Evolutionary conservation across 192 early-diverging fungal species (phyloP), one percentile per base, ranked within the genome.

Genomic region (Chytriomyces confervae): DNA sequence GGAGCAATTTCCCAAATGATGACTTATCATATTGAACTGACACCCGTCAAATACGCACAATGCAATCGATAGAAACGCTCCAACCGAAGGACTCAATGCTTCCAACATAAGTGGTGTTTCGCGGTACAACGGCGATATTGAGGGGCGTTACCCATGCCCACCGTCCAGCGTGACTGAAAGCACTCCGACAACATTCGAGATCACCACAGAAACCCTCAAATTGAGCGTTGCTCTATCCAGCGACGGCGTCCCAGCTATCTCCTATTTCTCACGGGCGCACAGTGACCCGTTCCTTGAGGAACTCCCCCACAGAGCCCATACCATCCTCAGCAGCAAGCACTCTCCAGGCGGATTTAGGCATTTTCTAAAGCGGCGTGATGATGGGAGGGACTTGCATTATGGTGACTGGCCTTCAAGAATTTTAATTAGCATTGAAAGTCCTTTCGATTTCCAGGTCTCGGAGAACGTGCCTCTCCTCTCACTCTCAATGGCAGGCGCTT

Each of bases 391-490:
- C 45, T 66, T 68, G 44, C 85, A 87, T 51, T 87, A 83, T 64
- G 89, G 62, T 72, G 18, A 27, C 18, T 65, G 11, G 11, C 11
- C 24, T 27, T 13, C 20, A 27, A 3, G 1, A 7, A 13, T 65
- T 16, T 65, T 13, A 16, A 13, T 65, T 2, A 16, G 11, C 1
- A 13, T 65, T 65, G 13, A 29, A 27, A 11, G 1, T 57, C 53
- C 53, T 57, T 13, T 0, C 20, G 53, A 13, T 57, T 10, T 29
- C 62, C 48, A 72, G 70, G 89, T 18, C 73, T 89, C 1, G 89
- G 89, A 20, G 89, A 91, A 71, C 84, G 81, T 10, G 80, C 86
- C 1, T 76, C 81, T 9, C 75, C 77, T 1, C 60, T 91, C 6
- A 74, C 81, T 20, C 79, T 91, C 16, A 84, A 82, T 68, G 80